Evolutionary conservation across 2,329 filamentous ascomycete genomes (phyloP), one percentile per base, ranked within the genome.

Genomic region (Didymella keratinophila): DNA sequence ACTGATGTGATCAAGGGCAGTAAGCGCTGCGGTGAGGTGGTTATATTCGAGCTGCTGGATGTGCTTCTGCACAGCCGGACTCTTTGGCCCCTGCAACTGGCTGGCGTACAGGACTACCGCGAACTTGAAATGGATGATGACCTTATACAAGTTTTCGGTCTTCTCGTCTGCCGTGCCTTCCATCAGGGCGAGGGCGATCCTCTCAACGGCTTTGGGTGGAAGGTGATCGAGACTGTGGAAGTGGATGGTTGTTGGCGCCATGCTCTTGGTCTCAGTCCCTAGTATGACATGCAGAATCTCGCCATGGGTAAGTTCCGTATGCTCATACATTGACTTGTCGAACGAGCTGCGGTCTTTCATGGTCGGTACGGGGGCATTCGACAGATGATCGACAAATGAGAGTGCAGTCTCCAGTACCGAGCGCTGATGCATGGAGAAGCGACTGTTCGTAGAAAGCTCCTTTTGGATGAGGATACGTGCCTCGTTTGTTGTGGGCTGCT

Each of bases 121-220:
- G 30, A 70, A 71, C 46, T 72, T 71, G 43, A 70, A 72, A 55
- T 75, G 72, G 14, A 75, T 63, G 27, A 74, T 67, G 14, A 76
- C 66, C 39, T 71, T 71, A 60, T 71, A 75, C 32, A 73, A 49
- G 4, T 63, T 65, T 11, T 72, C 62, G 1, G 70, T 75, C 27
- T 63, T 67, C 41, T 74, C 68, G 41, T 73, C 69, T 2, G 62
- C 70, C 14, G 52, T 68, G 20, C 67, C 67, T 45, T 73, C 69
- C 58, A 74, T 64, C 43, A 76, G 56, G 8, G 63, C 64, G 32
- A 74, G 61, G 14, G 65, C 68, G 21, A 75, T 75, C 21, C 64
- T 63, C 44, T 74, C 70, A 18, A 74, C 56, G 2, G 71, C 68
- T 36, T 67, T 69, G n/a, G 68, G 54, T 8, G 69, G 69, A n/a